Percentiles rank a stretch among this genome's conserved stretches.
Evolutionary conservation across 2,329 filamentous ascomycete species (phyloP).

Genomic region (Diaporthe sp.): DNA sequence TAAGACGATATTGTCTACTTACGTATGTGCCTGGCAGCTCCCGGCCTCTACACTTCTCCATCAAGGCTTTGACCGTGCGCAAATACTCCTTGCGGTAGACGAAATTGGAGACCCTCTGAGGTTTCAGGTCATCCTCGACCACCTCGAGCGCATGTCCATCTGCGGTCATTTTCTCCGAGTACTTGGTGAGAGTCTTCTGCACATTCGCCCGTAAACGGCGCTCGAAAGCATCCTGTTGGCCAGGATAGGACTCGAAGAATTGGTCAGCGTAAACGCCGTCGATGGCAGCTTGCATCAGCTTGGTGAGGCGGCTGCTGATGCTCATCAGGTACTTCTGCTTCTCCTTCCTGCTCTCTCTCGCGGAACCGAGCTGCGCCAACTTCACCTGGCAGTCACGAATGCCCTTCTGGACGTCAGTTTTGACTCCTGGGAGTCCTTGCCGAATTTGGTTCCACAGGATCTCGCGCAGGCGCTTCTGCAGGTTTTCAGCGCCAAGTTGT

Average conservation of each 20-base stretch:
- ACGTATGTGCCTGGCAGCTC: slow-evolving; percentile 48
- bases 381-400: slow-evolving; percentile 51
- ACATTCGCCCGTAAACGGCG: slow-evolving; percentile 47
- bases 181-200: slow-evolving; percentile 44
- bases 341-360: slow-evolving; percentile 60
- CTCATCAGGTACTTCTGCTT: slow-evolving; percentile 41
- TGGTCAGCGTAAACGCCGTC: slow-evolving; percentile 46
- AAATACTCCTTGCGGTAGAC: slow-evolving; percentile 42
- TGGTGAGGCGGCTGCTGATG: slow-evolving; percentile 39
- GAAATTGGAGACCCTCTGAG: slow-evolving; percentile 33
- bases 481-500: slow-evolving; percentile 61
- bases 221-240: slow-evolving; percentile 46
- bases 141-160: slow-evolving; percentile 47
- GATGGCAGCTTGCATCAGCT: slow-evolving; percentile 45
- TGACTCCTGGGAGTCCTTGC: slow-evolving; percentile 60
- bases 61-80: slow-evolving; percentile 41
- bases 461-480: slow-evolving; percentile 64
- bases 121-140: slow-evolving; percentile 44
- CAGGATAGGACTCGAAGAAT: slow-evolving; percentile 49
- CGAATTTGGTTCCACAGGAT: slow-evolving; percentile 64
- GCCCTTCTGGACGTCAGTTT: slow-evolving; percentile 57
- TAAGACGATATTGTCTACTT: background rate
- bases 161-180: slow-evolving; percentile 45
- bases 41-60: slow-evolving; percentile 47
- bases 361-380: slow-evolving; percentile 63